Base-by-base conservation (phyloP, 495 filamentous ascomycete species). In the Pyronema omphalodes region DNA sequence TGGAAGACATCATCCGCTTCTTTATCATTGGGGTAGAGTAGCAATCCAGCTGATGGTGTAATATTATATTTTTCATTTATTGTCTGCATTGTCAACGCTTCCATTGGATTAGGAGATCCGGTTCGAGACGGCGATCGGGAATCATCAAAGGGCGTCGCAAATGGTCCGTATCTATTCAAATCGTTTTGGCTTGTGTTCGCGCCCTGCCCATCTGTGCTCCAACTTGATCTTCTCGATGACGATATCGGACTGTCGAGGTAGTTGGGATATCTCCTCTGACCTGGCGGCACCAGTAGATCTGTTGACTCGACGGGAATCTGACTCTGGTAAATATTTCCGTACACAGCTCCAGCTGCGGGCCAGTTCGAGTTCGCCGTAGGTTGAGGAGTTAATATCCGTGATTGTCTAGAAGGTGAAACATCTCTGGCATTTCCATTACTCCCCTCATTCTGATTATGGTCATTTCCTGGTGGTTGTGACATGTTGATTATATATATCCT, bases 11-110 rank as follows among this genome's bases (percentile, higher is more conserved):
- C 83, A 65, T 86, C 83, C 59, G 84, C 83, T 66, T 88, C 83
- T 23, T 83, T 79, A 62, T 87, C 82, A 58, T 84, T 76, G 1
- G 81, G 83, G 61, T 81, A 86, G 17, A 86, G 65, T 29, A 88
- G 61, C 55, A 87, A 64, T 0, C 79, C 82, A 35, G 79, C 77
- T 6, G 79, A 82, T 2, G 83, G 83, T 67, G 79, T 73, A 49
- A 86, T 86, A 59, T 83, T 84, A 60, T 81, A 86, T 61, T 86
- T 86, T 57, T 84, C 80, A 9, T 79, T 79, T 1, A 86, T 83
- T 4, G 83, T 85, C 66, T 86, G 82, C 3, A 81, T 86, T 59
- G 83, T 85, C 33, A 86, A 66, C 58, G 77, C 70, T 33, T 81
- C 73, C 17, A 74, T 4, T 64, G 69, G 56, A 67, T 68, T 49